Evolutionary conservation across 306 rosid species (phyloP).

Genomic region (Parietaria judaica): DNA sequence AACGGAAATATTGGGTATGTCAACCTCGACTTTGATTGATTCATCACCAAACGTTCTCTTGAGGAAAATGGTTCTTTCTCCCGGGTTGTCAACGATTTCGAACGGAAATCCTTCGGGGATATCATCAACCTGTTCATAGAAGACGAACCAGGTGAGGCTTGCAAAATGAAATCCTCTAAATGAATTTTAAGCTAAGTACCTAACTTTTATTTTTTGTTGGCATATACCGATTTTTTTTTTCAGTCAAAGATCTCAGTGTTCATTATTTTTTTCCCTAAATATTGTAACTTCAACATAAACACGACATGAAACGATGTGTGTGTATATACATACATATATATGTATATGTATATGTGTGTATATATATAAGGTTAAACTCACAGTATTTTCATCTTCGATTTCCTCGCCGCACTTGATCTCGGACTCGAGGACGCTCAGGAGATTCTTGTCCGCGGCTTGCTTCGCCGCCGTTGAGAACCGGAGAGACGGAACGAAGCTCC

Average conservation of each 20-base stretch:
- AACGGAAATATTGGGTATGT: conserved; percentile 39
- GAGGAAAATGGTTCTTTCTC: conserved; percentile 68
- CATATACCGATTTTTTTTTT: background rate
- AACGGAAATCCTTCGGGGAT: conserved; percentile 53
- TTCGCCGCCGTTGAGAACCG: conserved; percentile 34
- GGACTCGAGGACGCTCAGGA: conserved; percentile 36
- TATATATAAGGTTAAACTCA: conserved; percentile 2
- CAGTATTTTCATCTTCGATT: conserved; percentile 1
- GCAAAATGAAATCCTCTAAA: too few relatives aligned
- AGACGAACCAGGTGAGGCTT: background rate
- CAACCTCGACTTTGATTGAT: conserved; percentile 59
- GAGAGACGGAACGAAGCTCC: conserved; percentile 25
- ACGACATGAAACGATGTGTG: too few relatives aligned
- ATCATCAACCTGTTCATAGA: conserved; percentile 27
- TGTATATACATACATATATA: background rate
- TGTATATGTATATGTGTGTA: conserved; percentile 8
- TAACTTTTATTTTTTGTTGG: too few relatives aligned
- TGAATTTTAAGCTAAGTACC: too few relatives aligned
- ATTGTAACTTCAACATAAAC: too few relatives aligned
- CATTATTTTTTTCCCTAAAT: too few relatives aligned
- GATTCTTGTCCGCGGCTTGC: conserved; percentile 21
- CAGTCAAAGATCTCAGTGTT: background rate
- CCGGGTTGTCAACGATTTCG: conserved; percentile 61
- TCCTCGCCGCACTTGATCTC: conserved; percentile 54
- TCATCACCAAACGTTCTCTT: conserved; percentile 54